Evolutionary conservation across 1,139 yeast genomes (phyloP), one percentile per base, ranked within the genome.

Genomic region (Candida labiduridarum): DNA sequence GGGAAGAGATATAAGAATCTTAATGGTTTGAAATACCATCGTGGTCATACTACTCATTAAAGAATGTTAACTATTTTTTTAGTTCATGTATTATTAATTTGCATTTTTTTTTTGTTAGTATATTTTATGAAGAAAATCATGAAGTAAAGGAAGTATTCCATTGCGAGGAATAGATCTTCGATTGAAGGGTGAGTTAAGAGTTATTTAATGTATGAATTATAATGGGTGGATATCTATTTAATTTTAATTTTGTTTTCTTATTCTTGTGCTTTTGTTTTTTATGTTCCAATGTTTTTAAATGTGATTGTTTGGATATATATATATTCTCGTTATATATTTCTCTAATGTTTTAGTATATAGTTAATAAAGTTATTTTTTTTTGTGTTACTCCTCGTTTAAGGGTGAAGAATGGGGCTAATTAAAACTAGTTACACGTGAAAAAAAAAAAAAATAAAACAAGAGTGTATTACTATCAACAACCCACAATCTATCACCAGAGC

Each of bases 41-140:
- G 98, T 61, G 98, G 97, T 25, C 99, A 94, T 70, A 87, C 98
- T 18, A 92, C 98, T 43, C 98, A 94, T 76, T 92, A 70, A 72
- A n/a, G 30, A 44, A 31, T 43, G 50, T 22, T 6, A 29, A 22
- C 19, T 41, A 15, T 29, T 29, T 16, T 34, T 44, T 42, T 27
- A 31, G 44, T 41, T 47, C 19, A 39, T 44, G 34, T 36, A 31
- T 42, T 45, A 16, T 45, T 34, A 19, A 9, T 41, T 30, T 22
- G 19, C 34, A 19, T 15, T 30, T 34, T 29, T 44, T 36, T 45
- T 38, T 27, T n/a, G 27, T 12, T 14, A 27, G 44, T 27, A 16
- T 36, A 25, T 19, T 43, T 31, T 38, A 36, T 44, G 27, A 15
- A 38, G 36, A 46, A 14, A 15, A 38, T 4, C 7, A 38, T 10